Conservation (phyloP, 2,329 filamentous ascomycete genomes). For the Fusarium sp. region DNA sequence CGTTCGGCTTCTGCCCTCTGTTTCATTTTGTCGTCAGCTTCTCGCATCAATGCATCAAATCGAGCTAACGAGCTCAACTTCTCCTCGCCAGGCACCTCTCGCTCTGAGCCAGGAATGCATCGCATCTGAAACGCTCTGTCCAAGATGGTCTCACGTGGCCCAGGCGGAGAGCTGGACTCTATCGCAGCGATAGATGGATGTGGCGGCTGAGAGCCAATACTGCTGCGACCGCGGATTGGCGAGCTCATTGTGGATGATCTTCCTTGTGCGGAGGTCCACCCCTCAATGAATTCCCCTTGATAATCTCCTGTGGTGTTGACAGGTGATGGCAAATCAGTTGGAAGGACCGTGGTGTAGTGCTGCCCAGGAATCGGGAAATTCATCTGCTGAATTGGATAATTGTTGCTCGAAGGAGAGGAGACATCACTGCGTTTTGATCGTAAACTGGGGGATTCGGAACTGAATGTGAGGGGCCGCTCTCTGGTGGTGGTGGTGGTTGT, state of each 20-base stretch:
- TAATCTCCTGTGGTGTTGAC: slow-evolving; percentile 64
- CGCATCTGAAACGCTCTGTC: slow-evolving; percentile 73
- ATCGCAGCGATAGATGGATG: slow-evolving; percentile 49
- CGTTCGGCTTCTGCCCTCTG: slow-evolving; percentile 50
- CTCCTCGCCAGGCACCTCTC: slow-evolving; percentile 65
- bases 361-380: slow-evolving; percentile 54
- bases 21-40: slow-evolving; percentile 63
- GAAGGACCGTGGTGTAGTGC: slow-evolving; percentile 62
- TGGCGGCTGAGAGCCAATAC: slow-evolving; percentile 61
- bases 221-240: slow-evolving; percentile 63
- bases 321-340: slow-evolving; percentile 66
- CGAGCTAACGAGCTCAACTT: slow-evolving; percentile 72
- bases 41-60: slow-evolving; percentile 73
- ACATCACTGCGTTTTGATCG: slow-evolving; percentile 71
- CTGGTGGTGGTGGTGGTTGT: slow-evolving; percentile 50
- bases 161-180: slow-evolving; percentile 60
- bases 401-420: slow-evolving; percentile 65
- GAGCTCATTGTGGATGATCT: slow-evolving; percentile 68
- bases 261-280: slow-evolving; percentile 69
- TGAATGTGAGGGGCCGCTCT: slow-evolving; percentile 62
- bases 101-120: slow-evolving; percentile 69
- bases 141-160: slow-evolving; percentile 71
- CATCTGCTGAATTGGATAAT: slow-evolving; percentile 52
- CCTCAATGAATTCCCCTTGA: slow-evolving; percentile 66
- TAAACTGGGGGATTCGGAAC: slow-evolving; percentile 68